Base-by-base conservation (phyloP, 345 rosid species). In the Lagerstroemia speciosa region DNA sequence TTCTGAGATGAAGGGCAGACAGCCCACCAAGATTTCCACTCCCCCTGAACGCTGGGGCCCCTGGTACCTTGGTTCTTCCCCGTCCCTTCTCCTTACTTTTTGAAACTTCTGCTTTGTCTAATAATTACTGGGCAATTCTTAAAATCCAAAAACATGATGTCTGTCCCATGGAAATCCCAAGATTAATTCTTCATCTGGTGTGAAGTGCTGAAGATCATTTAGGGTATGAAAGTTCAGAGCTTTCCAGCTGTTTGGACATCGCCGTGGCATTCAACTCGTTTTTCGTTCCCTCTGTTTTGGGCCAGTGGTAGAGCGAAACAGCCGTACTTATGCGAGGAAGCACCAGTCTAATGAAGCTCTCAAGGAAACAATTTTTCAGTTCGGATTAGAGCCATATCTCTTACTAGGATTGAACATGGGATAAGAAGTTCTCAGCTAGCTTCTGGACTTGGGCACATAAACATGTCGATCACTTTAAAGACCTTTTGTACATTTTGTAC, bases 1-100 rank as follows among this genome's bases (percentile, higher is more conserved):
- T 40, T 73, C 84, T 34, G 92, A 90, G 84, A 90, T 93, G 93
- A 83, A 68, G 67, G 70, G 19, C 43, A 87, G 93, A 37, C 73
- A 86, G 64, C 93, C 96, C 19, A 65, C 73, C 19, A 79, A 76
- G 61, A 78, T 87, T 77, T 64, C 69, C n/a, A 88, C 98, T 77
- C 85, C 92, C 8, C 87, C 86, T 24, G 96, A 90, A 79, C 88
- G 79, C 65, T 90, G 93, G 95, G 98, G 97, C 67, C 92, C 79
- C 71, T 93, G 97, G 98, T 90, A 71, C 20, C 77, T 81, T 64
- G 65, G n/a, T 58, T 78, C 74, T 60, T 34, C n/a, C 7, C 12
- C 53, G 68, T 61, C 38, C 38, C 38, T 4, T 9, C 38, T 0
- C 0, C 8, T 36, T 9, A 36, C 8, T 63, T 8, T 5, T 2